These are phyloP conservation scores for Moricandia arvensis DNA, from an alignment of 345 rosid genomes.

Conservation along the genomic window DNA sequence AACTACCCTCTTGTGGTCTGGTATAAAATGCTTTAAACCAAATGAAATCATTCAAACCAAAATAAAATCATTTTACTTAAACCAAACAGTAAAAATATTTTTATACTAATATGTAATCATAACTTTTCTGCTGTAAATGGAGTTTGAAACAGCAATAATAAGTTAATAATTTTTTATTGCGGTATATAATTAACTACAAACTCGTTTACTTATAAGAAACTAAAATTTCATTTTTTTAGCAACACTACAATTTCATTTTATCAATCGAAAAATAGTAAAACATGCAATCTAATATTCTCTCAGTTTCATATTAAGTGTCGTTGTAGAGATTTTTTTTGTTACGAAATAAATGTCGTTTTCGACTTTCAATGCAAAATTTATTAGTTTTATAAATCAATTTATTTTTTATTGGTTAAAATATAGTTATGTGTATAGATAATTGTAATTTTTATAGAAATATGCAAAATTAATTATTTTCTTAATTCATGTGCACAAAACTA, in stretches of 20 bases:
- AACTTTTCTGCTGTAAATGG: too few species aligned
- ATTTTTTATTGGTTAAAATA: too few species aligned
- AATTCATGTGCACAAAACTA: too few species aligned
- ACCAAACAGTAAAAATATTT: neutral
- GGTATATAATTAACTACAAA: neutral
- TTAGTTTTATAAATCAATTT: too few species aligned
- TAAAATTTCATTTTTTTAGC: neutral
- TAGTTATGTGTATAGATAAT: too few species aligned
- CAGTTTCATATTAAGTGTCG: too few species aligned
- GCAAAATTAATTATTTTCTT: too few species aligned
- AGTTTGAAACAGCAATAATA: too few species aligned
- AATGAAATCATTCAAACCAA: neutral
- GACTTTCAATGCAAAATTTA: too few species aligned
- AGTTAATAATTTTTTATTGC: neutral
- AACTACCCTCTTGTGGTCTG: slow-evolving; percentile 1
- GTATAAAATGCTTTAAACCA: neutral
- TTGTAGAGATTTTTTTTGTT: too few species aligned
- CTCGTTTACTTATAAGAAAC: neutral
- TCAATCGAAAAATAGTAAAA: neutral
- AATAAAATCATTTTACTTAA: neutral
- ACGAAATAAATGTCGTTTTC: too few species aligned
- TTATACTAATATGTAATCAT: neutral
- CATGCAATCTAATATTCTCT: neutral
- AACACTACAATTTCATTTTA: neutral
- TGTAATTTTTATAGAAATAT: too few species aligned